phyloP scores from a whole-genome alignment of 106 monocot genomes.

The Agapanthus africanus region DNA sequence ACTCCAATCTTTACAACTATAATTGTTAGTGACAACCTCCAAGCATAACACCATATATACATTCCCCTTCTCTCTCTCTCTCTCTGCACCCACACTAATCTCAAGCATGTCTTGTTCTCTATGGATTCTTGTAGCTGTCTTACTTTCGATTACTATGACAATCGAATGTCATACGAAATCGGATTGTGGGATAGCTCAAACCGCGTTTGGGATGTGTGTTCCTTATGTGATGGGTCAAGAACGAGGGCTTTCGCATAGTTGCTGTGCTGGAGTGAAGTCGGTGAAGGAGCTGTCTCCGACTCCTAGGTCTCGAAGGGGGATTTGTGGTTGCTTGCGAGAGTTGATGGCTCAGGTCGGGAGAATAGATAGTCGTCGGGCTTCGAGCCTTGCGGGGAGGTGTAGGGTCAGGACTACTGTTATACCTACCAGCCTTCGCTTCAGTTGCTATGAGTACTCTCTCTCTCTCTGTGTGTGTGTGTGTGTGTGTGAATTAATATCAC shows the following conservation, averaged over 20 bases:
- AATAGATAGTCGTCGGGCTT: background rate
- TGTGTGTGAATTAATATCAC: too few relatives aligned
- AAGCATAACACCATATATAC: background rate
- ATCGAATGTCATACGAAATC: slow-evolving; percentile 12
- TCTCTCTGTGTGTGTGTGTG: too few relatives aligned
- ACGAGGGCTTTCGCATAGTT: background rate
- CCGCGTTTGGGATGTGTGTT: slow-evolving; percentile 13
- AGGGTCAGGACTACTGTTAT: slow-evolving; percentile 2
- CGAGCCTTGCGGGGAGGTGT: background rate
- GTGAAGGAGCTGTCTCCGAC: slow-evolving; percentile 10
- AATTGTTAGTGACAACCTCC: background rate
- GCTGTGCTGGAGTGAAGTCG: slow-evolving; percentile 5
- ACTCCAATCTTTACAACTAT: background rate
- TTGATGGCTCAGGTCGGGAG: slow-evolving; percentile 8
- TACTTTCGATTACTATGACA: background rate
- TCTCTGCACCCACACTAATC: too few relatives aligned
- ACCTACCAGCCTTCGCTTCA: slow-evolving; percentile 6
- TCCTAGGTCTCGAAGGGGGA: background rate
- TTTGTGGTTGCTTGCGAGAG: slow-evolving; percentile 2
- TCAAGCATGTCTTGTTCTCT: background rate
- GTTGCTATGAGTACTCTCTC: slow-evolving; percentile 1
- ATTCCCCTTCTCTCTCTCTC: background rate
- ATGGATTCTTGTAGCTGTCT: background rate
- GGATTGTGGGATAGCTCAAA: slow-evolving; percentile 13
- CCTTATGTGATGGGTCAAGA: slow-evolving; percentile 10